Conservation (phyloP, 345 rosid genomes). For the Eucalyptus curtisii region DNA sequence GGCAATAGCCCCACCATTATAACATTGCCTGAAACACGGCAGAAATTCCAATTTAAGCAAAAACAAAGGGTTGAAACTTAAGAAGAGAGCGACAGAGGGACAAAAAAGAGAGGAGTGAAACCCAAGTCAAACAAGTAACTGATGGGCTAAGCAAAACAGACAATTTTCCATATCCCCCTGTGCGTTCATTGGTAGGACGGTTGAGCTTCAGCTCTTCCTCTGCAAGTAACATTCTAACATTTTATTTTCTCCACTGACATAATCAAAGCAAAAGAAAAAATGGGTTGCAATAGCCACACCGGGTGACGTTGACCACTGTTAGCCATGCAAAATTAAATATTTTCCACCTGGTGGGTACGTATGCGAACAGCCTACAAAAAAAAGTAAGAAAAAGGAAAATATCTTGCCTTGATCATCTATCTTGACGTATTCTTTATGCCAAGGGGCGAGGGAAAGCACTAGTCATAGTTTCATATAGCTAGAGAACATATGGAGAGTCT, state of each 20-base stretch:
- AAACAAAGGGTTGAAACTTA: conserved; percentile 8
- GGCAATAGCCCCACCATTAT: conserved; percentile 5
- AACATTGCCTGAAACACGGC: background rate
- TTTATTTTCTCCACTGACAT: background rate
- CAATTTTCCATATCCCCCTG: conserved; percentile 1
- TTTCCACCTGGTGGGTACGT: background rate
- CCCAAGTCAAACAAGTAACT: conserved; percentile 27
- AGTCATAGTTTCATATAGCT: background rate
- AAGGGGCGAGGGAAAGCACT: background rate
- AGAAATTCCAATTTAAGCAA: background rate
- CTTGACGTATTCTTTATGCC: background rate
- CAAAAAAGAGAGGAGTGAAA: background rate
- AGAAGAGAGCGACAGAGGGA: background rate
- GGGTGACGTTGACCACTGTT: background rate
- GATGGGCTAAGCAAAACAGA: background rate
- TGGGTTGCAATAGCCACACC: background rate
- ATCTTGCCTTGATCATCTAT: background rate
- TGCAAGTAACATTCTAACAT: background rate
- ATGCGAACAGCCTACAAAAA: background rate
- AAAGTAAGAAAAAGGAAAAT: background rate
- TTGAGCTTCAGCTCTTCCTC: background rate
- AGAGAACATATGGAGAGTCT: background rate
- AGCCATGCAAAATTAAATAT: background rate
- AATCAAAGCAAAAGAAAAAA: background rate
- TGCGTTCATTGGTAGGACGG: conserved; percentile 32